A percentile compares a stretch with the other conserved stretches of the same genome.
These are phyloP conservation scores for Beauveria sp. DNA, from an alignment of 2,329 filamentous ascomycete species.

Conservation along the genomic window DNA sequence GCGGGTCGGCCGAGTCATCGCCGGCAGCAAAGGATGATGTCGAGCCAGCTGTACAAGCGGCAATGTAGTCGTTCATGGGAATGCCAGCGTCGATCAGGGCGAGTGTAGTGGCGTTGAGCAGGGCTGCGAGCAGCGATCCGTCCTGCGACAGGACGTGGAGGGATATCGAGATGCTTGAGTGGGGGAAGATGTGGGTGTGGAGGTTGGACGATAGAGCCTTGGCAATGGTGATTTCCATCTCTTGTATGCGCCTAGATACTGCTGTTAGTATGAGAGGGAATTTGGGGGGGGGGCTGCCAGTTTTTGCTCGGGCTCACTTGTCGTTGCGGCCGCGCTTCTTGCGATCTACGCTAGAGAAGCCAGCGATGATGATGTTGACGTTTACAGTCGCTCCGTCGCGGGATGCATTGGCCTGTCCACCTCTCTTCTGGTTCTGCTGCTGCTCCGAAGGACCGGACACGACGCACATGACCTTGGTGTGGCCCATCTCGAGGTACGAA, in stretches of 20 bases:
- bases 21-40: slow-evolving; percentile 58
- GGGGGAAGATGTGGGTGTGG: slow-evolving; percentile 82
- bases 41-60: slow-evolving; percentile 79
- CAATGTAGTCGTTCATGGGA: slow-evolving; percentile 88
- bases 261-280: neutral
- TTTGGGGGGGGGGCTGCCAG: too few species aligned
- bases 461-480: slow-evolving; percentile 93
- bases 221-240: slow-evolving; percentile 72
- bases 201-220: slow-evolving; percentile 70
- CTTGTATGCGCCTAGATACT: slow-evolving; percentile 59
- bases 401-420: slow-evolving; percentile 36
- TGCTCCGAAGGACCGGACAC: slow-evolving; percentile 77
- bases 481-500: slow-evolving; percentile 91
- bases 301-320: slow-evolving; percentile 48
- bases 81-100: slow-evolving; percentile 92
- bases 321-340: slow-evolving; percentile 68
- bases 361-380: slow-evolving; percentile 78
- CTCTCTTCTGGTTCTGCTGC: slow-evolving; percentile 19
- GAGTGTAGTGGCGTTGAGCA: slow-evolving; percentile 84
- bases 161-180: slow-evolving; percentile 74
- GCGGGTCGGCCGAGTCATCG: slow-evolving; percentile 64
- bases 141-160: slow-evolving; percentile 86
- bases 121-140: slow-evolving; percentile 80
- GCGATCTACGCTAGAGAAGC: slow-evolving; percentile 81
- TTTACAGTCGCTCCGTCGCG: slow-evolving; percentile 51